A percentile compares a stretch with the other conserved stretches of the same genome.
Evolutionary conservation across 1,284 basidiomycete species (phyloP).

Genomic region (Irpex lacteus): DNA sequence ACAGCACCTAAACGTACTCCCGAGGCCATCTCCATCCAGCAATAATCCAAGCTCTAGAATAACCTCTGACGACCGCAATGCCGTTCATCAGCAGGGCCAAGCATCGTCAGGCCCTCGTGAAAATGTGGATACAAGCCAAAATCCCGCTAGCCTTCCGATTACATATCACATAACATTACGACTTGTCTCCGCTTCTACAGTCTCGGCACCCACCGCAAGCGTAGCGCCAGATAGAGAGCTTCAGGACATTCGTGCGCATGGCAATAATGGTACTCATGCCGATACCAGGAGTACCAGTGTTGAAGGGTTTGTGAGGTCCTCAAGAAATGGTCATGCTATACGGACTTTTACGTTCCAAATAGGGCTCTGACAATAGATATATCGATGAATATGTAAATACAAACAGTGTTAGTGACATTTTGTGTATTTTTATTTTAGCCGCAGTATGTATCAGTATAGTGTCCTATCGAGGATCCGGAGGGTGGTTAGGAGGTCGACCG

Average conservation of each 20-base stretch:
- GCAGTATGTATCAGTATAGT: too few species aligned
- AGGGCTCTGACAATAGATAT: too few species aligned
- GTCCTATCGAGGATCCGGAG: too few species aligned
- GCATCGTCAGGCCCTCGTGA: conserved; percentile 11
- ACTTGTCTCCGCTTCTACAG: background rate
- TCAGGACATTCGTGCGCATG: background rate
- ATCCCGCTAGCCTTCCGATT: conserved; percentile 25
- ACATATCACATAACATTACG: conserved; percentile 46
- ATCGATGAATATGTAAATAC: too few species aligned
- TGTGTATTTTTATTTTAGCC: too few species aligned
- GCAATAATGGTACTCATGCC: background rate
- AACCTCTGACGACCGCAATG: background rate
- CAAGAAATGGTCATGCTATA: background rate
- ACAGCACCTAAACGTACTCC: conserved; percentile 54
- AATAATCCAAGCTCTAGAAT: background rate
- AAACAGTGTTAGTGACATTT: too few species aligned
- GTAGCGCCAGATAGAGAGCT: background rate
- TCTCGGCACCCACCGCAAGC: background rate
- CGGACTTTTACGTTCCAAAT: background rate
- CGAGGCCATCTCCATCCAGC: conserved; percentile 18
- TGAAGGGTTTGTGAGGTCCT: background rate
- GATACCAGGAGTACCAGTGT: background rate
- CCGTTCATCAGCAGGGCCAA: conserved; percentile 1
- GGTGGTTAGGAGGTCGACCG: too few species aligned
- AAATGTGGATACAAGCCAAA: conserved; percentile 4